These are phyloP conservation scores for Terana coerulea DNA, from an alignment of 768 basidiomycete genomes.

Conservation along the genomic window DNA sequence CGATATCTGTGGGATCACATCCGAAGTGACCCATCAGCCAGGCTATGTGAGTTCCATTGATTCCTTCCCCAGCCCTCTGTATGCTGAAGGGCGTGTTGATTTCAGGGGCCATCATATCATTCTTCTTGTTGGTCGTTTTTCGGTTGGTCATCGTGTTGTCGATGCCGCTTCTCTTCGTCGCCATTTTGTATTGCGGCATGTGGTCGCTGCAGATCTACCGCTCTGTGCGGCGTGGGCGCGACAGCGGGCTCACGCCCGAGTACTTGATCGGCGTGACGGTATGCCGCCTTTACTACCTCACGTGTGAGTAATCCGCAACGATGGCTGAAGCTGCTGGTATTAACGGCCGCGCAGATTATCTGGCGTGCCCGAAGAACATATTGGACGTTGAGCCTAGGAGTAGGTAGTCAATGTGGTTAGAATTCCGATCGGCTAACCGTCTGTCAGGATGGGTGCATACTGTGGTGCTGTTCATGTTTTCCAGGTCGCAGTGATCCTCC, in stretches of 20 bases:
- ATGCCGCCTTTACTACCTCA: slow-evolving; percentile 62
- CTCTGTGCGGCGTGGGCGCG: slow-evolving; percentile 65
- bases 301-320: slow-evolving; percentile 57
- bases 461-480: slow-evolving; percentile 57
- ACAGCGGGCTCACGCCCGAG: slow-evolving; percentile 60
- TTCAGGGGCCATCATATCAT: slow-evolving; percentile 61
- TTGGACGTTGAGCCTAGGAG: slow-evolving; percentile 74
- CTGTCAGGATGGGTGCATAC: slow-evolving; percentile 59
- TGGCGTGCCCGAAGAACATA: slow-evolving; percentile 82
- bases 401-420: slow-evolving; percentile 32
- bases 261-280: slow-evolving; percentile 78
- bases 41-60: slow-evolving; percentile 51
- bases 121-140: slow-evolving; percentile 70
- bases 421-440: not conserved
- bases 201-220: slow-evolving; percentile 87
- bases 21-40: slow-evolving; percentile 65
- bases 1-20: slow-evolving; percentile 56
- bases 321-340: not conserved
- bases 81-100: slow-evolving; percentile 10
- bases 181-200: slow-evolving; percentile 67
- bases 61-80: too few relatives aligned
- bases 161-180: slow-evolving; percentile 63
- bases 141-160: slow-evolving; percentile 68
- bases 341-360: slow-evolving; percentile 54
- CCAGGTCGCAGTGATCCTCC: slow-evolving; percentile 58